Conservation (phyloP, 1,284 basidiomycete species). For the Apiotrichum montevideense region DNA sequence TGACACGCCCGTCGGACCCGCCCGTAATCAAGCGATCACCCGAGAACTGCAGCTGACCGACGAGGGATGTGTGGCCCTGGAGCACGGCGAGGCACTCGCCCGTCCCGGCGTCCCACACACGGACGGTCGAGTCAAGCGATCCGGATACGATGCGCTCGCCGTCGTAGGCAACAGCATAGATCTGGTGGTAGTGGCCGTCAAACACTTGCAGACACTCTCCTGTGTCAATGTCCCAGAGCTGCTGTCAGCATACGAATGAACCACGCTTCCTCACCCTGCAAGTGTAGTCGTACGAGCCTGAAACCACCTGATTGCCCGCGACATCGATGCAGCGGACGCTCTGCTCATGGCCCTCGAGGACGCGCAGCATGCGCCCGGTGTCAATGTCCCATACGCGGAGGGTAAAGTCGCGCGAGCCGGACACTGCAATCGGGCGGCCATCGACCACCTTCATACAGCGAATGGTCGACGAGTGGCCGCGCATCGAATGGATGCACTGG, state of each 20-base stretch:
- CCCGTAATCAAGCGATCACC: conserved; percentile 74
- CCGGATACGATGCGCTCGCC: conserved; percentile 79
- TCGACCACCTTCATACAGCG: conserved; percentile 85
- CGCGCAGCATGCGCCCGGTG: conserved; percentile 61
- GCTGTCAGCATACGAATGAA: conserved; percentile 5
- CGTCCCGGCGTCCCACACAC: conserved; percentile 75
- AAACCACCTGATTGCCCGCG: conserved; percentile 70
- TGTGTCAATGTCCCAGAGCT: conserved; percentile 80
- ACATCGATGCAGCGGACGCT: conserved; percentile 87
- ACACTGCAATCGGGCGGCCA: conserved; percentile 78
- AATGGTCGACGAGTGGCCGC: conserved; percentile 85
- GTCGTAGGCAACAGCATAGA: conserved; percentile 91
- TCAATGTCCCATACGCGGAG: conserved; percentile 92
- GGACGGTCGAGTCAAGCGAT: conserved; percentile 82
- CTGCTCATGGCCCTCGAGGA: conserved; percentile 70
- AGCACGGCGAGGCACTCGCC: conserved; percentile 79
- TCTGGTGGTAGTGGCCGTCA: conserved; percentile 82
- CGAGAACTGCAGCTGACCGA: conserved; percentile 85
- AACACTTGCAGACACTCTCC: conserved; percentile 79
- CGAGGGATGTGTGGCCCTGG: conserved; percentile 88
- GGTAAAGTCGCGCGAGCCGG: conserved; percentile 80
- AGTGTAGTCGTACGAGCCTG: conserved; percentile 83
- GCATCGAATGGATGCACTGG: conserved; percentile 69
- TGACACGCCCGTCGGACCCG: conserved; percentile 88
- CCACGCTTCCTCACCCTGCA: conserved; percentile 59